Conservation (phyloP, 2,329 filamentous ascomycete genomes). For the Dissoconium aciculare region DNA sequence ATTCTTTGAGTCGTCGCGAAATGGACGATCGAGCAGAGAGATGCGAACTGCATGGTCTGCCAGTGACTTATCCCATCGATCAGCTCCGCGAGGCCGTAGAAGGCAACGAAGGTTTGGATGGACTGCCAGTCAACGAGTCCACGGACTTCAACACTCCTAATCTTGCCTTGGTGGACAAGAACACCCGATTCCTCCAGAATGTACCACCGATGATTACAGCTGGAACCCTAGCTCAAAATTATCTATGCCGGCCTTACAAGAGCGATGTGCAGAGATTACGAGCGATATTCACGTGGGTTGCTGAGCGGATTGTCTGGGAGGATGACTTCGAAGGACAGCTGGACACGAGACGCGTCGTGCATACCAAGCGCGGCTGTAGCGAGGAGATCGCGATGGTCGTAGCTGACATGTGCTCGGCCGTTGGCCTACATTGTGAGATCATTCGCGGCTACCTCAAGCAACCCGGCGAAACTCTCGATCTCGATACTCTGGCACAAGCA, state of each 20-base stretch:
- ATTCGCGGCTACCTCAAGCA: constrained; percentile 81
- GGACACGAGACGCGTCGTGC: constrained; percentile 70
- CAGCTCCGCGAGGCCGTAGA: constrained; percentile 72
- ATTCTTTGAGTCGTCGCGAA: constrained; percentile 81
- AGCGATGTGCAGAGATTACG: constrained; percentile 86
- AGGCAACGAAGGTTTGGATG: constrained; percentile 79
- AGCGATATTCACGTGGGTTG: constrained; percentile 93
- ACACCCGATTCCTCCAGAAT: constrained; percentile 67
- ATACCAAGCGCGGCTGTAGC: constrained; percentile 67
- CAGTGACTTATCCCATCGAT: constrained; percentile 76
- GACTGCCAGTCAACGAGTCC: constrained; percentile 64
- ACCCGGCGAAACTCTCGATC: constrained; percentile 69
- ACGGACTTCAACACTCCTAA: constrained; percentile 60
- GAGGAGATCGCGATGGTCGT: constrained; percentile 83
- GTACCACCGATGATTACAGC: constrained; percentile 72
- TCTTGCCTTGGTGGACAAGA: constrained; percentile 83
- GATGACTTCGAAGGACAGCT: constrained; percentile 79
- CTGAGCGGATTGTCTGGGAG: constrained; percentile 92
- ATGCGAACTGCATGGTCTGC: constrained; percentile 87
- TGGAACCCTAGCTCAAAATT: constrained; percentile 69
- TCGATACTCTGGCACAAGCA: constrained; percentile 65
- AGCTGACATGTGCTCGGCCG: constrained; percentile 81
- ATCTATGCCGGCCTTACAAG: constrained; percentile 84
- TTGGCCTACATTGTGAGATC: constrained; percentile 75
- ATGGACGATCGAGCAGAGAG: constrained; percentile 69